phyloP scores from a whole-genome alignment of 805 yeast genomes.

The Wickerhamiella kazuoi region DNA sequence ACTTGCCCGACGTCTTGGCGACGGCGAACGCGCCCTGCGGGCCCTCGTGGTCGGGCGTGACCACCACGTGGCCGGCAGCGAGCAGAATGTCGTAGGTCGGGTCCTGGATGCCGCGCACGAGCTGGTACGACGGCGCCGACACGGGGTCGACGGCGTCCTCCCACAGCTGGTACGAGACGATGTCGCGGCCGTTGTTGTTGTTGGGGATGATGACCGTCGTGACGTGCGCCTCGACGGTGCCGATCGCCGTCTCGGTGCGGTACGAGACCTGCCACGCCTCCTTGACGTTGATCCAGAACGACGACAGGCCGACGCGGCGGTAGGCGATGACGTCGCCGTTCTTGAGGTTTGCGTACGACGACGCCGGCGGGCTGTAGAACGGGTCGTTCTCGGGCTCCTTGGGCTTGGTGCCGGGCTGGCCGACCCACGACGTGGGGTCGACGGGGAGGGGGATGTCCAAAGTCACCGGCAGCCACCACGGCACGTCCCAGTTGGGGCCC shows the following conservation, averaged over 20 bases:
- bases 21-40: constrained; percentile 11
- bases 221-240: constrained; percentile 7
- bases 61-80: constrained; percentile 10
- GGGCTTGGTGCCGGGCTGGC: background rate
- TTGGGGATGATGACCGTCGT: constrained; percentile 10
- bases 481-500: background rate
- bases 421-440: constrained; percentile 5
- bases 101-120: background rate
- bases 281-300: constrained; percentile 2
- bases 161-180: constrained; percentile 16
- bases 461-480: background rate
- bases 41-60: constrained; percentile 17
- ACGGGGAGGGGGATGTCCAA: background rate
- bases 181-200: constrained; percentile 2
- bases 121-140: constrained; percentile 17
- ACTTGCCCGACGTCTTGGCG: constrained; percentile 14
- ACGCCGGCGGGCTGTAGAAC: constrained; percentile 5
- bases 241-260: constrained; percentile 6
- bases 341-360: background rate
- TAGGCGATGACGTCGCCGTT: constrained; percentile 7
- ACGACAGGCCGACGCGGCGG: constrained; percentile 6
- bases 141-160: constrained; percentile 16
- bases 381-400: constrained; percentile 6
- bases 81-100: constrained; percentile 5
- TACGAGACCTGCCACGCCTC: constrained; percentile 9